These are phyloP conservation scores for Tremella fuciformis DNA, from an alignment of 768 basidiomycete genomes.

Conservation along the genomic window DNA sequence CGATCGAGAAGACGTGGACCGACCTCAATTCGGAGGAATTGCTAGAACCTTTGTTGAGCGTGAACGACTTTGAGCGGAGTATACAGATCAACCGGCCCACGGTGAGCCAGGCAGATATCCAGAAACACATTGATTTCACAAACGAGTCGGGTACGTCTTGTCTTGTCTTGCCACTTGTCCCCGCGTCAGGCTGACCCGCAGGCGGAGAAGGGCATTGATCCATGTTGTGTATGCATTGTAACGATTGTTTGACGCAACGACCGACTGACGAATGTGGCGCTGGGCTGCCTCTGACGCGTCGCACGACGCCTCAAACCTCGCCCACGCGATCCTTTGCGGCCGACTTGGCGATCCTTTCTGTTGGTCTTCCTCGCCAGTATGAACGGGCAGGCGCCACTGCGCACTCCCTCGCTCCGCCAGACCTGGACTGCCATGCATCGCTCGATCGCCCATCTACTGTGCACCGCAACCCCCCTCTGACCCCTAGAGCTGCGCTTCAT, in stretches of 20 bases:
- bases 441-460: neutral
- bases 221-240: slow-evolving; percentile 7
- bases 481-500: too few relatives aligned
- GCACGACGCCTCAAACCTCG: neutral
- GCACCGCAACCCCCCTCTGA: neutral
- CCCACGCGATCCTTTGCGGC: neutral
- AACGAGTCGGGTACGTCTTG: slow-evolving; percentile 52
- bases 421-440: neutral
- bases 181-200: neutral
- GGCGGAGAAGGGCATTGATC: neutral
- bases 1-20: slow-evolving; percentile 83
- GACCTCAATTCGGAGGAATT: slow-evolving; percentile 83
- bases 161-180: neutral
- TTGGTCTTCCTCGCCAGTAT: too few relatives aligned
- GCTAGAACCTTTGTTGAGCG: slow-evolving; percentile 75
- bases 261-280: neutral
- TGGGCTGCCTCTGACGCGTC: neutral
- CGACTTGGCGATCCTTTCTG: too few relatives aligned
- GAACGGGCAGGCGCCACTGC: too few relatives aligned
- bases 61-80: slow-evolving; percentile 78
- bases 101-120: slow-evolving; percentile 82
- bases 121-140: slow-evolving; percentile 56
- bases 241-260: neutral
- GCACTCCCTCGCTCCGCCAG: too few relatives aligned
- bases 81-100: slow-evolving; percentile 77